Percentiles rank a stretch among this genome's conserved stretches.
Conservation (phyloP, 805 yeast species). For the Clavispora fructus region DNA sequence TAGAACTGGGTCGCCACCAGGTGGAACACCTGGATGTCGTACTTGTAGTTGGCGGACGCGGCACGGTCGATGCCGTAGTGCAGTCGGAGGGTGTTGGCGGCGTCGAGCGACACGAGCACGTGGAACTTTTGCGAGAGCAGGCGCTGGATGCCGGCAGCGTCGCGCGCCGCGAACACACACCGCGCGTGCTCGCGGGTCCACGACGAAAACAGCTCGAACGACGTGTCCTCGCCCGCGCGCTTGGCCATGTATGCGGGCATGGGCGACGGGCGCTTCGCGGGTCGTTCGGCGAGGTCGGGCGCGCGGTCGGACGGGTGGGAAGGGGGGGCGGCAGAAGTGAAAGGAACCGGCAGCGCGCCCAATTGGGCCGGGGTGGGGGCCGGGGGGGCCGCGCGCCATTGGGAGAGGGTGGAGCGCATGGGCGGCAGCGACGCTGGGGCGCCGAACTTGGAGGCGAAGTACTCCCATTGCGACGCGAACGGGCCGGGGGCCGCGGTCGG, state of each 20-base stretch:
- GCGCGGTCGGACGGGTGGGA: background rate
- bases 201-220: constrained; percentile 2
- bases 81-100: constrained; percentile 12
- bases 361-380: background rate
- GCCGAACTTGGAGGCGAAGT: too few species aligned
- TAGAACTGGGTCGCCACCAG: constrained; percentile 8
- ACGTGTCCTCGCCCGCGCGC: constrained; percentile 1
- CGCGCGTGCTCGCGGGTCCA: constrained; percentile 13
- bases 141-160: constrained; percentile 5
- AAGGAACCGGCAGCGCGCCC: too few species aligned
- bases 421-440: too few species aligned
- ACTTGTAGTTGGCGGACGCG: constrained; percentile 5
- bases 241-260: background rate
- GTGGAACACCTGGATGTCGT: constrained; percentile 11
- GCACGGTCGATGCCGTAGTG: constrained; percentile 11
- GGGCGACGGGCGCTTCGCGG: background rate
- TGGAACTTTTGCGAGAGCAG: constrained; percentile 5
- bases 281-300: background rate
- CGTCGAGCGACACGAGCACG: constrained; percentile 5
- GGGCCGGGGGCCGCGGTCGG: background rate
- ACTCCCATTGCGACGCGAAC: too few species aligned
- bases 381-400: background rate
- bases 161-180: constrained; percentile 9
- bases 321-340: background rate
- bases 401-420: too few species aligned